Evolutionary conservation across 1,284 basidiomycete species (phyloP), one percentile per base, ranked within the genome.

Genomic region (Trametes hirsuta): DNA sequence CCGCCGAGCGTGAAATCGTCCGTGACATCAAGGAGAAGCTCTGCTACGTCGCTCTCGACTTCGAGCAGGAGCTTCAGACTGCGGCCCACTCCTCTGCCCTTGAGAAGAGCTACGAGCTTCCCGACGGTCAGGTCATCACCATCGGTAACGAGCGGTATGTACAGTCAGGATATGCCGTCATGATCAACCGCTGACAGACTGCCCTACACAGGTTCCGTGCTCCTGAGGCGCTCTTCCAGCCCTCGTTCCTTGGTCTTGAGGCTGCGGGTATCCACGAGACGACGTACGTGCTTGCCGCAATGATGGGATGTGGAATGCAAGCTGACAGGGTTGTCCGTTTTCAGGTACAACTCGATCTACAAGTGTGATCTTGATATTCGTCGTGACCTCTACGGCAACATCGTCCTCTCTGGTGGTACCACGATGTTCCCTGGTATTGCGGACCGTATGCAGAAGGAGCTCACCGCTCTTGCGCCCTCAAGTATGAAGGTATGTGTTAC

Each of bases 1-100:
- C 93, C 21, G 94, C 94, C 62, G 94, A 96, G 82, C 88, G 91
- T 74, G 95, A 97, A 87, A 95, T 97, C 65, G 95, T 97, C 72
- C 88, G 95, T 72, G 95, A 97, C 78, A 96, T 97, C 85, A 97
- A 97, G 86, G 95, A 97, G 86, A 97, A 96, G 84, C 88, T 97
- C 52, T 97, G 95, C 82, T 97, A 97, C 79, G 94, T 97, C 71
- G 95, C 95, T 41, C 87, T 97, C 69, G 95, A 97, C 82, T 97
- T 97, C 74, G 94, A 97, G 79, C 92, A 97, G 80, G 95, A 97
- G 81, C 84, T 97, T 71, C 91, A 94, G 81, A 95, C 92, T 45
- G 94, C 95, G 46, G 90, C 93, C 65, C 92, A 95, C 77, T 95
- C 93, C 30, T 95, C 93, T 59, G 89, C 93, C 48, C 80, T 97